phyloP scores from a whole-genome alignment of 192 early-diverging fungal species.

The Dimargaris cristalligena region DNA sequence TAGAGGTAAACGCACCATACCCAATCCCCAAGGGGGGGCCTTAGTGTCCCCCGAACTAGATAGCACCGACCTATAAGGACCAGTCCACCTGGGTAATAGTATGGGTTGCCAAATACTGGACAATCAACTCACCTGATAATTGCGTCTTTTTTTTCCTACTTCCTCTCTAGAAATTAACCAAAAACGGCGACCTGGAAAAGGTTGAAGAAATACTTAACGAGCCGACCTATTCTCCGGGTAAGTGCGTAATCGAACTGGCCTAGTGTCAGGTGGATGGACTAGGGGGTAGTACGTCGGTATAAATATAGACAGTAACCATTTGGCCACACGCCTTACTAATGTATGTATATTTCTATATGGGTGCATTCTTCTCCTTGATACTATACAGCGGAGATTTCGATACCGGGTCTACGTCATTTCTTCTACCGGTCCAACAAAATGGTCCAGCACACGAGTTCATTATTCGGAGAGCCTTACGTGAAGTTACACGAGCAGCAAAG shows the following conservation, averaged over 20 bases:
- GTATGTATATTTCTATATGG: not conserved
- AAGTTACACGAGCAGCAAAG: slow-evolving; percentile 29
- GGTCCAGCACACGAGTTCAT: slow-evolving; percentile 50
- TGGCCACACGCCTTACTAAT: not conserved
- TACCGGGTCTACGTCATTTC: slow-evolving; percentile 55
- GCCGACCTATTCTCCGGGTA: slow-evolving; percentile 29
- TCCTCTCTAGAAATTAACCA: slow-evolving; percentile 12
- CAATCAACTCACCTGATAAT: too few relatives aligned
- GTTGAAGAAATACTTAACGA: slow-evolving; percentile 28
- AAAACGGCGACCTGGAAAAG: slow-evolving; percentile 17
- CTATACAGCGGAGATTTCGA: slow-evolving; percentile 35
- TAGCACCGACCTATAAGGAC: too few relatives aligned
- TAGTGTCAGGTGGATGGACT: slow-evolving; percentile 14
- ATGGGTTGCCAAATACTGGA: too few relatives aligned
- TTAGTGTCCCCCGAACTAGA: too few relatives aligned
- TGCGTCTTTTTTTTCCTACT: not conserved
- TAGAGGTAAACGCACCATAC: slow-evolving; percentile 27
- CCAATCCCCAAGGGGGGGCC: too few relatives aligned
- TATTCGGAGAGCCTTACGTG: slow-evolving; percentile 39
- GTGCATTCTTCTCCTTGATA: not conserved
- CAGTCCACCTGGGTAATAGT: too few relatives aligned
- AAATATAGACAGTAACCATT: not conserved
- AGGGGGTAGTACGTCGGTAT: not conserved
- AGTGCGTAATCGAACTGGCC: slow-evolving; percentile 22
- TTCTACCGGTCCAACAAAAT: slow-evolving; percentile 42